Conservation (phyloP, 108 stramenopile genomes). For the Seminavis robusta region DNA sequence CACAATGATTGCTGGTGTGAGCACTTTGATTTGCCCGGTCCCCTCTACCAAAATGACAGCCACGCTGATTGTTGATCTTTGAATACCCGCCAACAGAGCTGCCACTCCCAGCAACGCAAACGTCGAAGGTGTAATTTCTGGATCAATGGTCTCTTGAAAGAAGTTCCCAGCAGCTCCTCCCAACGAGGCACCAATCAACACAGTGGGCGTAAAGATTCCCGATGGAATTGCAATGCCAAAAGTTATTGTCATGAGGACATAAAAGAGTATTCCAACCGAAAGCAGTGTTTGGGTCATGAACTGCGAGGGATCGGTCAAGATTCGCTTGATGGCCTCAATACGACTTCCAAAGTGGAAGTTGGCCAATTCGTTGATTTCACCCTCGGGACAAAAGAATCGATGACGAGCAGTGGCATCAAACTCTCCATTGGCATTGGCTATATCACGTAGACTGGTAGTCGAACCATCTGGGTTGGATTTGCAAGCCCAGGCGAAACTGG, state of each 20-base stretch:
- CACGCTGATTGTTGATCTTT: conserved; percentile 51
- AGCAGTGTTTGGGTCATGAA: conserved; percentile 34
- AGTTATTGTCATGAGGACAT: conserved; percentile 35
- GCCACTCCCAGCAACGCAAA: conserved; percentile 60
- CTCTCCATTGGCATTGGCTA: not conserved
- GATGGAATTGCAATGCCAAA: conserved; percentile 36
- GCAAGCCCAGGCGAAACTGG: conserved; percentile 25
- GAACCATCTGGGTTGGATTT: no score
- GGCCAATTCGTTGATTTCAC: conserved; percentile 50
- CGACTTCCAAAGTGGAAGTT: conserved; percentile 49
- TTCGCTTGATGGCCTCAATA: conserved; percentile 42
- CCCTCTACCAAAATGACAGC: conserved; percentile 67
- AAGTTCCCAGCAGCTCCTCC: conserved; percentile 46
- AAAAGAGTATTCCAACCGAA: conserved; percentile 36
- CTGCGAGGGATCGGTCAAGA: conserved; percentile 39
- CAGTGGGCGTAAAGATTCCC: conserved; percentile 57
- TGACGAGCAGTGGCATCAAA: not conserved
- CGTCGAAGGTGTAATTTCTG: conserved; percentile 20
- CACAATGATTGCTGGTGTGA: conserved; percentile 53
- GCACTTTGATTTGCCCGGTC: conserved; percentile 48
- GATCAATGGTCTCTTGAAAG: conserved; percentile 23
- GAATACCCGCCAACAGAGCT: conserved; percentile 55
- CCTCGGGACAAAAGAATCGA: conserved; percentile 41
- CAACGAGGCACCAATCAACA: conserved; percentile 41
- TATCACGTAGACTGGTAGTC: no score